Conservation (phyloP, 768 basidiomycete species). For the Solioccasus polychromus region DNA sequence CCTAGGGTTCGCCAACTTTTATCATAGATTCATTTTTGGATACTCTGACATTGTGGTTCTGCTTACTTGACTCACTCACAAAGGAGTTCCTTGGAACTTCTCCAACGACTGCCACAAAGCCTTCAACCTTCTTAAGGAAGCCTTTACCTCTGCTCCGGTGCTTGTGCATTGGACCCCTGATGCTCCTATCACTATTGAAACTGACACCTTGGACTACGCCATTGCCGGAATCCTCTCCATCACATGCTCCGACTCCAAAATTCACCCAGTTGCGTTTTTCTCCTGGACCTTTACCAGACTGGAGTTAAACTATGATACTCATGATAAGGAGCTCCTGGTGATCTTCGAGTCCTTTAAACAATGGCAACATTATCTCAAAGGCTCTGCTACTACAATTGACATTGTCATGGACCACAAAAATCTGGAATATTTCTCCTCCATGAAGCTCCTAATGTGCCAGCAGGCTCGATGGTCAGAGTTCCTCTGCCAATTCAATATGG, state of each 20-base stretch:
- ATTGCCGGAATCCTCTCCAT: background rate
- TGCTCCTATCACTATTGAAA: background rate
- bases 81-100: background rate
- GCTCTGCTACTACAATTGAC: background rate
- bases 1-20: background rate
- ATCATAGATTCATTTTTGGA: background rate
- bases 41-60: background rate
- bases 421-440: constrained; percentile 35
- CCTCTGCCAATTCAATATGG: constrained; percentile 34
- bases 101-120: background rate
- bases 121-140: background rate
- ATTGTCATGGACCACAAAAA: constrained; percentile 36
- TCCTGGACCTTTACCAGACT: constrained; percentile 9
- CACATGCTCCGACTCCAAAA: constrained; percentile 2
- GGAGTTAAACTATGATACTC: constrained; percentile 44
- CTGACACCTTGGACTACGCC: background rate
- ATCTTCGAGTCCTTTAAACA: constrained; percentile 37
- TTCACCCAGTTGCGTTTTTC: constrained; percentile 39
- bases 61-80: background rate
- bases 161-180: background rate
- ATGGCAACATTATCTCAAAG: constrained; percentile 32
- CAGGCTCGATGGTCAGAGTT: constrained; percentile 33
- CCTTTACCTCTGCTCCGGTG: background rate
- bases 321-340: constrained; percentile 35
- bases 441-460: constrained; percentile 15